Base-by-base conservation (phyloP, 352 stramenopile genomes). In the Saprolegnia diclina region DNA sequence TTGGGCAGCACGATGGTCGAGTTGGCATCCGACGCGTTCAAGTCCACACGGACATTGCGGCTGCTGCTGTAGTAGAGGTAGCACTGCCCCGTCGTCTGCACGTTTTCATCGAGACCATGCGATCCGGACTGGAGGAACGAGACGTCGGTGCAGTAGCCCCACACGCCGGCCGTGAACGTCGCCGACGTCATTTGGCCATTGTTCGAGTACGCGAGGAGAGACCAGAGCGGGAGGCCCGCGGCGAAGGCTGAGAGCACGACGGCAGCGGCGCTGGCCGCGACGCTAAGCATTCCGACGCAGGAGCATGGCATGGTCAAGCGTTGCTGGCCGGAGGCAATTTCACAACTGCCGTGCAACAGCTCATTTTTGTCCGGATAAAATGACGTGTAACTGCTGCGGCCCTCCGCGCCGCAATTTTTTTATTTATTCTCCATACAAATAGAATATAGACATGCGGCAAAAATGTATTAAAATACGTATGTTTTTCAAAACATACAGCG, bases 121-220 rank as follows among this genome's bases (percentile, higher is more conserved):
- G 52, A 42, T 4, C 63, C 26, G 22, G 45, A 32, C 18, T 61
- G 14, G 48, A 59, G 11, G 19, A 61, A 62, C n/a, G 63, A 69
- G 7, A 69, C 11, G 16, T 69, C 63, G 11, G 63, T 62, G 38
- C 63, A 69, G 26, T 69, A 69, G 26, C 63, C 63, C 63, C 63
- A 69, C 7, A 69, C 63, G 22, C 63, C 63, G 6, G 63, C 42
- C 1, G 63, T 69, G 22, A 69, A 69, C 18, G n/a, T 69, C 16
- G 63, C 45, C 7, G 63, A 18, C 6, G 63, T 52, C 19, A 62
- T 26, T 24, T 69, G 42, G 18, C 63, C 26, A 6, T 57, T 69
- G 35, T 38, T 37, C 6, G 45, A 44, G 42, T 61, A n/a, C 13
- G 9, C 50, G 11, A 62, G 63, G 5, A 61, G 44, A 10, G 63